phyloP scores from a whole-genome alignment of 2,329 filamentous ascomycete genomes.

The Fonsecaea multimorphosa region DNA sequence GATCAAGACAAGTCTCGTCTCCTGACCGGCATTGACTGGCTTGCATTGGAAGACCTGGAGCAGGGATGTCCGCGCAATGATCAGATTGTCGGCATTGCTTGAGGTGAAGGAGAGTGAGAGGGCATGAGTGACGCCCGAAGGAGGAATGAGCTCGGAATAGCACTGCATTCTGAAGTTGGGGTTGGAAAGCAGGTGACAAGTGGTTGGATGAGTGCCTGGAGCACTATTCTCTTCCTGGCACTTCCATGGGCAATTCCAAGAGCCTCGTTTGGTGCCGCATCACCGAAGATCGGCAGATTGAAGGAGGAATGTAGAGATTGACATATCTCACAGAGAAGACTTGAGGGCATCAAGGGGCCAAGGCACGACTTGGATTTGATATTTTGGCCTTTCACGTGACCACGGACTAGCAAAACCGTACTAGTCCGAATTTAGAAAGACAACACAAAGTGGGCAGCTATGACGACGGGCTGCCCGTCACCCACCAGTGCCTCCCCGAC shows the following conservation, averaged over 20 bases:
- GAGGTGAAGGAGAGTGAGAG: conserved; percentile 78
- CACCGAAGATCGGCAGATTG: background rate
- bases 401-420: too few relatives aligned
- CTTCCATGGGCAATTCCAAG: background rate
- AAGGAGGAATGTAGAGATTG: background rate
- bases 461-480: conserved; percentile 11
- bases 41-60: conserved; percentile 87
- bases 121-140: conserved; percentile 91
- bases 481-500: too few relatives aligned
- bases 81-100: conserved; percentile 77
- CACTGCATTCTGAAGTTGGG: conserved; percentile 74
- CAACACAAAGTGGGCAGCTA: conserved; percentile 10
- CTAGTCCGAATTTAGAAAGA: background rate
- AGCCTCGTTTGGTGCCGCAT: background rate
- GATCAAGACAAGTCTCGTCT: conserved; percentile 80
- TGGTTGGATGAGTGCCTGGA: background rate
- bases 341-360: background rate
- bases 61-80: conserved; percentile 89
- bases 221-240: background rate
- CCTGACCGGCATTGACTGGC: conserved; percentile 59
- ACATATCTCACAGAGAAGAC: background rate
- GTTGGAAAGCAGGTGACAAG: background rate
- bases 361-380: background rate
- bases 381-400: background rate
- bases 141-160: conserved; percentile 93